Conservation (phyloP, 495 filamentous ascomycete species). For the Aspergillus sparsus region DNA sequence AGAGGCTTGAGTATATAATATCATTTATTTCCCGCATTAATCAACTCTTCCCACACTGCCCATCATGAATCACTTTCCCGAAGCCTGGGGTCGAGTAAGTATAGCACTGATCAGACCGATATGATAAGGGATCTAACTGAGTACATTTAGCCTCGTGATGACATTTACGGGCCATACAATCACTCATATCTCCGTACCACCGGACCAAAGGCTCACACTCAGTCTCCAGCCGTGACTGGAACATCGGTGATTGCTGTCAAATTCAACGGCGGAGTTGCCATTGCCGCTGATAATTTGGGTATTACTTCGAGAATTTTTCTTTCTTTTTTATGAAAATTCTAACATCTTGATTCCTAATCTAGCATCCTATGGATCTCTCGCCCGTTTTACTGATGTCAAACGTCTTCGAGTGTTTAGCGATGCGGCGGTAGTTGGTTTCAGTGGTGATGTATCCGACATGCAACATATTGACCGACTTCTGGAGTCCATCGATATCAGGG, state of each 20-base stretch:
- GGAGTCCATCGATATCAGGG: conserved; percentile 78
- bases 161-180: conserved; percentile 93
- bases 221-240: conserved; percentile 89
- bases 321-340: background rate
- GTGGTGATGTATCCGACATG: conserved; percentile 97
- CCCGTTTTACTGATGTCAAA: conserved; percentile 94
- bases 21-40: conserved; percentile 9
- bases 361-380: conserved; percentile 97
- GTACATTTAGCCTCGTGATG: conserved; percentile 76
- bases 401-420: conserved; percentile 76
- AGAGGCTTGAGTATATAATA: background rate
- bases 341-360: conserved; percentile 1
- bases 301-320: conserved; percentile 21
- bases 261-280: conserved; percentile 93
- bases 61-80: conserved; percentile 90
- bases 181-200: conserved; percentile 72
- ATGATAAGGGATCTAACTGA: conserved; percentile 32
- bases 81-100: conserved; percentile 94
- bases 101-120: background rate
- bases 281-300: conserved; percentile 97
- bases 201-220: conserved; percentile 80
- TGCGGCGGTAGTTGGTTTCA: conserved; percentile 77
- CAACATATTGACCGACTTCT: conserved; percentile 93
- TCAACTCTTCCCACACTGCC: conserved; percentile 5
- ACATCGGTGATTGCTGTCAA: conserved; percentile 93